Evolutionary conservation across 2,329 filamentous ascomycete genomes (phyloP), one percentile per base, ranked within the genome.

Genomic region (Rutstroemia sp.): DNA sequence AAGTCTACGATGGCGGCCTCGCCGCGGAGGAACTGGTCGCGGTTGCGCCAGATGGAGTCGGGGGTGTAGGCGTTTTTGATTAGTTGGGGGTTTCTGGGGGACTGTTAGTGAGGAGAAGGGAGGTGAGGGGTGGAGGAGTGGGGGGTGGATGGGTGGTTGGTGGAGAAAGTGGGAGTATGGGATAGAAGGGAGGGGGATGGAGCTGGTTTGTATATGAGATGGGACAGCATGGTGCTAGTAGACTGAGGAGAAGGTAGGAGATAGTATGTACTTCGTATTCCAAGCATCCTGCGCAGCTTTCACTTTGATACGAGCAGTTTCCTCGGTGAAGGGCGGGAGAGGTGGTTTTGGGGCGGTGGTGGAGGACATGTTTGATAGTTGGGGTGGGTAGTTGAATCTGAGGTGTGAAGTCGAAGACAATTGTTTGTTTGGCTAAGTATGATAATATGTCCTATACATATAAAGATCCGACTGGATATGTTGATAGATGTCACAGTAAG

Each of bases 241-340:
- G 23, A 3, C 23, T 2, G 23, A 23, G 23, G 23, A 23, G 23
- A 23, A 23, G 5, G 23, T 23, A 23, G 23, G 23, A 23, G 23
- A 5, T 23, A 23, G 23, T 36, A 42, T 73, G 62, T 70, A 89
- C 87, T 76, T 80, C 1, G 84, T 86, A 66, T 95, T 95, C 90
- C 90, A 95, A 3, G 86, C 76, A 68, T 89, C 81, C 68, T 95
- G 90, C 0, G 88, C 89, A 17, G 84, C 85, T 73, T 95, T 95
- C 60, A 95, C 89, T 70, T 95, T 95, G 57, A 77, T 75, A 16
- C 74, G 74, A 2, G 90, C 90, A 1, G 83, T 86, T 67, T 89
- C 85, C 23, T 80, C 75, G 4, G 83, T 92, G 69, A 91, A 95
- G 0, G 89, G 89, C 4, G 90, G 89, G 57, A 80, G 74, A 0